phyloP scores from a whole-genome alignment of 805 yeast genomes.

The Candida ovalis region DNA sequence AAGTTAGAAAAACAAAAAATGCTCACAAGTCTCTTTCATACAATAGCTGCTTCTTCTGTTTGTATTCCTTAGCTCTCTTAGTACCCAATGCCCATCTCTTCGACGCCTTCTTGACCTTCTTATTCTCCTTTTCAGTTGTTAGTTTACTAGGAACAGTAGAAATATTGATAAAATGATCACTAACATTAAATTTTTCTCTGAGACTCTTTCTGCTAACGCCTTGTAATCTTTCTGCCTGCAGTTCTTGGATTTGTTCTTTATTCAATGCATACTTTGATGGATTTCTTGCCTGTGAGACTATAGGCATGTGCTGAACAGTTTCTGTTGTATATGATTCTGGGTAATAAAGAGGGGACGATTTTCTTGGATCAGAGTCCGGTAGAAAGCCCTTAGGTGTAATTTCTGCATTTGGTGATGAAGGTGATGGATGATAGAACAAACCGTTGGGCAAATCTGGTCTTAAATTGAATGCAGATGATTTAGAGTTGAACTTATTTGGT shows the following conservation, averaged over 20 bases:
- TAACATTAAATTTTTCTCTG: slow-evolving; percentile 26
- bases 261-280: slow-evolving; percentile 28
- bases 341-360: slow-evolving; percentile 22
- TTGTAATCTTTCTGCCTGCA: slow-evolving; percentile 28
- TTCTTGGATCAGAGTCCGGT: slow-evolving; percentile 31
- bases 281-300: slow-evolving; percentile 16
- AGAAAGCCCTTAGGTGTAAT: slow-evolving; percentile 34
- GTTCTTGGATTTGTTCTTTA: slow-evolving; percentile 22
- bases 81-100: slow-evolving; percentile 27
- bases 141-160: slow-evolving; percentile 24
- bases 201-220: slow-evolving; percentile 31
- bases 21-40: slow-evolving; percentile 28
- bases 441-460: slow-evolving; percentile 33
- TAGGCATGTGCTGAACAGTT: slow-evolving; percentile 29
- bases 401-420: slow-evolving; percentile 30
- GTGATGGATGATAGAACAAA: slow-evolving; percentile 34
- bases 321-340: slow-evolving; percentile 22
- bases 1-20: neutral
- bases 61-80: slow-evolving; percentile 21
- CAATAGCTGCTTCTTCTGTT: slow-evolving; percentile 17
- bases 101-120: slow-evolving; percentile 16
- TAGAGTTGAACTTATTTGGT: slow-evolving; percentile 34
- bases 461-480: slow-evolving; percentile 35
- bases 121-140: slow-evolving; percentile 17
- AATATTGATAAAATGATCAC: slow-evolving; percentile 30